phyloP scores from a whole-genome alignment of 169 alveolate genomes.

The Plasmodium knowlesi region DNA sequence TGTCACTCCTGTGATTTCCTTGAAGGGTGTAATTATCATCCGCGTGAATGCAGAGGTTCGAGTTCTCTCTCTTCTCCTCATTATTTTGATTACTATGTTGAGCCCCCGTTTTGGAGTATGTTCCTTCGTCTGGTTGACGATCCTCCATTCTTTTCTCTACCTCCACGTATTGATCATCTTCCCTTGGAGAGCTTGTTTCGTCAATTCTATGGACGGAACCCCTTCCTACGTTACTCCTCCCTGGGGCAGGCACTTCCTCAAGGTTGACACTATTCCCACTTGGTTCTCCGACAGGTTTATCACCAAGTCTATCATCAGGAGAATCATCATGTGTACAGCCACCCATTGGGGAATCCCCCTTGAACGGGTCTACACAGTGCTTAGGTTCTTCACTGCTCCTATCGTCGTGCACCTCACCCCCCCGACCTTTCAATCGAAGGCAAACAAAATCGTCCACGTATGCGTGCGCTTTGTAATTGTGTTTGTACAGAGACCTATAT shows the following conservation, averaged over 20 bases:
- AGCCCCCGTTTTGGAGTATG: neutral
- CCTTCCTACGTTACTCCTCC: neutral
- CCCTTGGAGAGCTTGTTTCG: neutral
- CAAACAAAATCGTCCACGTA: slow-evolving; percentile 12
- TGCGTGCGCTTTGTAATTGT: slow-evolving; percentile 3
- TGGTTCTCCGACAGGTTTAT: neutral
- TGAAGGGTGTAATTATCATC: neutral
- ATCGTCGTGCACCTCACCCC: neutral
- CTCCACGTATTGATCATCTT: neutral
- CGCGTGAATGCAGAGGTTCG: neutral
- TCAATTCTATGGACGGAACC: neutral
- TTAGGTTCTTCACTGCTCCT: neutral
- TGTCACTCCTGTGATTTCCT: neutral
- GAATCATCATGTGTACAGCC: neutral
- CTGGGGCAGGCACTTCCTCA: neutral
- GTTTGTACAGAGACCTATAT: slow-evolving; percentile 10
- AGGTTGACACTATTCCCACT: neutral
- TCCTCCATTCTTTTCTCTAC: neutral
- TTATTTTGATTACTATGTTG: neutral
- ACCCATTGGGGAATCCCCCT: neutral
- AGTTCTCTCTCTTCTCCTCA: slow-evolving; percentile 1
- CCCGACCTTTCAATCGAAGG: neutral
- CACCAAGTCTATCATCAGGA: neutral
- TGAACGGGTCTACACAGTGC: neutral
- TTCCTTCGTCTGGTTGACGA: neutral